Conservation (phyloP, 352 stramenopile genomes). For the Globisporangium polare region DNA sequence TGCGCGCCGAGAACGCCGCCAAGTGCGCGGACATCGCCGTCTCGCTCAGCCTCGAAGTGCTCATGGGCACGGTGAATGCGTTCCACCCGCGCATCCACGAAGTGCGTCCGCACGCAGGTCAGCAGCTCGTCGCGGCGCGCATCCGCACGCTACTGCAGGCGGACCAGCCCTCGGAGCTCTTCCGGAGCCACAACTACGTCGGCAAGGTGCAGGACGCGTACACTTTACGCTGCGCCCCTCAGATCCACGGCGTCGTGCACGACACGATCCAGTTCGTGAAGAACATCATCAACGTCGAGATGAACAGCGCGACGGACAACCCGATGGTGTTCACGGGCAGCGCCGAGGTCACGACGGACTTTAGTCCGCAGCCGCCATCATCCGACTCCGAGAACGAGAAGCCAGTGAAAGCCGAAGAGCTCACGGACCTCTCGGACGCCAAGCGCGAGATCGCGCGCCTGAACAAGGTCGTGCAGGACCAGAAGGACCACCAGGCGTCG, state of each 20-base stretch:
- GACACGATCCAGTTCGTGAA: slow-evolving; percentile 88
- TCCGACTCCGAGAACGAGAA: slow-evolving; percentile 18
- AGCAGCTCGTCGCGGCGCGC: slow-evolving; percentile 72
- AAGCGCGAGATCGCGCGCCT: slow-evolving; percentile 79
- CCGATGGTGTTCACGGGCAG: slow-evolving; percentile 85
- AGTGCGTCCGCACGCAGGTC: slow-evolving; percentile 72
- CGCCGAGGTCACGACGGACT: slow-evolving; percentile 64
- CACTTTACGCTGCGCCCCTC: slow-evolving; percentile 83
- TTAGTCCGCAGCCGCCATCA: slow-evolving; percentile 28
- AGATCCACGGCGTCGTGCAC: slow-evolving; percentile 87
- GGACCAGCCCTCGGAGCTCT: slow-evolving; percentile 76
- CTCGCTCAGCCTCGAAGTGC: slow-evolving; percentile 78
- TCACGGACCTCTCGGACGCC: slow-evolving; percentile 60
- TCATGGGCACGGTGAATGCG: slow-evolving; percentile 85
- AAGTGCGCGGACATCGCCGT: slow-evolving; percentile 78
- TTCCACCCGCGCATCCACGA: slow-evolving; percentile 89
- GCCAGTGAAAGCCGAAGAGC: slow-evolving; percentile 28
- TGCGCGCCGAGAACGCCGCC: slow-evolving; percentile 73
- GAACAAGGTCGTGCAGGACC: slow-evolving; percentile 47
- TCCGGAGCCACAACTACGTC: slow-evolving; percentile 85
- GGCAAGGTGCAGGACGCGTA: slow-evolving; percentile 90
- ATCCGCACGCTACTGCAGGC: slow-evolving; percentile 81
- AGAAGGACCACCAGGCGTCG: slow-evolving; percentile 42
- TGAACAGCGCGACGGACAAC: slow-evolving; percentile 90
- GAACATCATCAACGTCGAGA: slow-evolving; percentile 83